phyloP scores from a whole-genome alignment of 768 basidiomycete species.

The Amanita pallidorosea region DNA sequence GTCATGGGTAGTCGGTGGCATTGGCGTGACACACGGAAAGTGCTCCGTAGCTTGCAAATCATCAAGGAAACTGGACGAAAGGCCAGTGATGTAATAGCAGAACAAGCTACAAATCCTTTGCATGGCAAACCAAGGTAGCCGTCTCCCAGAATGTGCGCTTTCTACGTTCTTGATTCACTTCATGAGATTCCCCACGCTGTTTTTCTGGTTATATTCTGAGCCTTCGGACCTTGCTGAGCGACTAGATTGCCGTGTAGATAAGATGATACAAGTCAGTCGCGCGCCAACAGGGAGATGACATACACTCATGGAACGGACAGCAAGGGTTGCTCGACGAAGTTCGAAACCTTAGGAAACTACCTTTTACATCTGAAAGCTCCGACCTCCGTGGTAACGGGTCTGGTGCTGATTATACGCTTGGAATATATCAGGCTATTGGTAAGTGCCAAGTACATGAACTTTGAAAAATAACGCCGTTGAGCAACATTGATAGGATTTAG shows the following conservation, averaged over 20 bases:
- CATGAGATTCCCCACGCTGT: constrained; percentile 70
- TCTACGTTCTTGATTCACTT: not conserved
- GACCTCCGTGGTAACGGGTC: not conserved
- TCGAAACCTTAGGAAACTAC: constrained; percentile 32
- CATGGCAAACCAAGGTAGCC: constrained; percentile 40
- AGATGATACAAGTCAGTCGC: constrained; percentile 70
- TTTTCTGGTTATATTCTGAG: constrained; percentile 86
- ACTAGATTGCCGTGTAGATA: constrained; percentile 72
- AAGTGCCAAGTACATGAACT: constrained; percentile 7
- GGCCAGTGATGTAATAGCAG: constrained; percentile 57
- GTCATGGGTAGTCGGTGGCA: constrained; percentile 80
- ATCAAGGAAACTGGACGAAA: constrained; percentile 58
- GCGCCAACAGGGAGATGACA: not conserved
- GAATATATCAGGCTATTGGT: constrained; percentile 96
- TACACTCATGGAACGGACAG: constrained; percentile 23
- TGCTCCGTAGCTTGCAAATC: constrained; percentile 67
- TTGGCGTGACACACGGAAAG: constrained; percentile 91
- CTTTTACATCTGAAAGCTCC: constrained; percentile 1
- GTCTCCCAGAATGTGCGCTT: not conserved
- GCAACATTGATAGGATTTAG: constrained; percentile 59
- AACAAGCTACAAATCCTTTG: constrained; percentile 38
- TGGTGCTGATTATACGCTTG: constrained; percentile 56
- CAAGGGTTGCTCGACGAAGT: constrained; percentile 79
- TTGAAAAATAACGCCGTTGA: constrained; percentile 5
- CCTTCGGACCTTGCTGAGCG: constrained; percentile 50